phyloP scores from a whole-genome alignment of 345 rosid species.

The Limnanthes douglasii region DNA sequence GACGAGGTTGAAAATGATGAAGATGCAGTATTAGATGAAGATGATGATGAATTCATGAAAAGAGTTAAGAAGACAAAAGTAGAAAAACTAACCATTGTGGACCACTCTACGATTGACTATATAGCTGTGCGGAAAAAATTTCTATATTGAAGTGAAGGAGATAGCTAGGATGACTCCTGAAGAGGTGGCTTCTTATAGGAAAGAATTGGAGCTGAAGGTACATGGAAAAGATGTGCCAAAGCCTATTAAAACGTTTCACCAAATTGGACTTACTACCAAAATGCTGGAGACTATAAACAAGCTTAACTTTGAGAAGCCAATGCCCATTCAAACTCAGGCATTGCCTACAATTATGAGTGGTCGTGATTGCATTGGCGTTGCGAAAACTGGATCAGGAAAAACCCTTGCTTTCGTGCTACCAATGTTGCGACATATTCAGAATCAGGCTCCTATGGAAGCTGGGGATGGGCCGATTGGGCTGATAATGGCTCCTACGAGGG shows the following conservation, averaged over 20 bases:
- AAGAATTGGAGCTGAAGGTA: constrained; percentile 76
- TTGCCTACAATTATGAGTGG: constrained; percentile 92
- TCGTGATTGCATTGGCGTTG: constrained; percentile 94
- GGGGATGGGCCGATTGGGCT: constrained; percentile 96
- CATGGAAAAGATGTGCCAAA: constrained; percentile 94
- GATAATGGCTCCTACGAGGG: constrained; percentile 98
- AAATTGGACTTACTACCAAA: constrained; percentile 80
- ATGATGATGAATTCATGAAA: constrained; percentile 94
- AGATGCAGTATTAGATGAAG: constrained; percentile 60
- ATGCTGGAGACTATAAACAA: constrained; percentile 80
- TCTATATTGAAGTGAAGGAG: constrained; percentile 89
- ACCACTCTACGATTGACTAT: constrained; percentile 86
- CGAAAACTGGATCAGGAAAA: constrained; percentile 96
- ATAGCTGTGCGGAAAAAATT: constrained; percentile 64
- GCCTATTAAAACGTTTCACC: constrained; percentile 89
- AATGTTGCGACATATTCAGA: constrained; percentile 96
- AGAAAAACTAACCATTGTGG: constrained; percentile 80
- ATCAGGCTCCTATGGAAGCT: constrained; percentile 87
- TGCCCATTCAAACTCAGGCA: constrained; percentile 98
- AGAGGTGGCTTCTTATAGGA: constrained; percentile 68
- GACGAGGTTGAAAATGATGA: constrained; percentile 51
- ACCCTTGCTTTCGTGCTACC: constrained; percentile 96
- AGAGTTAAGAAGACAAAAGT: constrained; percentile 98
- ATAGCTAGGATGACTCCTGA: constrained; percentile 63
- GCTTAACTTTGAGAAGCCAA: constrained; percentile 76